Evolutionary conservation across 1,139 yeast genomes (phyloP).

Genomic region (Diutina scorzettiae): DNA sequence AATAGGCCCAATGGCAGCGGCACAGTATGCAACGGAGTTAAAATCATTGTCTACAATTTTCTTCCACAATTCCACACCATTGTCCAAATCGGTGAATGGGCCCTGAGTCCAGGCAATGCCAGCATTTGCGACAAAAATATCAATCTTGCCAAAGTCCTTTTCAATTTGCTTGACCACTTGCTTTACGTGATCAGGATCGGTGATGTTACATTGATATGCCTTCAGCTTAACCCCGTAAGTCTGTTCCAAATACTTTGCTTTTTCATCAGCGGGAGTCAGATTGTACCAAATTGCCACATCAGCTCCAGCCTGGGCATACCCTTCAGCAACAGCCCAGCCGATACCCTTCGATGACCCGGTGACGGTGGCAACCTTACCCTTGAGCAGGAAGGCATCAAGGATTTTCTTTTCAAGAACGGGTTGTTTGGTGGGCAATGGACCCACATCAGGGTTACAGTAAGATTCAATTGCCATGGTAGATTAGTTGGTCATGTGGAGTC

Average conservation of each 20-base stretch:
- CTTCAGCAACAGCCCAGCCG: constrained; percentile 76
- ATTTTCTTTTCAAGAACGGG: constrained; percentile 13
- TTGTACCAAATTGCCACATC: constrained; percentile 76
- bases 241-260: constrained; percentile 37
- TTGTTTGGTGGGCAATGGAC: constrained; percentile 10
- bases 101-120: constrained; percentile 76
- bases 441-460: constrained; percentile 10
- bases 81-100: constrained; percentile 39
- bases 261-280: constrained; percentile 16
- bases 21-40: constrained; percentile 66
- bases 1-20: constrained; percentile 58
- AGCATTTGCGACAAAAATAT: constrained; percentile 52
- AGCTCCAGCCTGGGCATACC: constrained; percentile 85
- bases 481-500: too few species aligned
- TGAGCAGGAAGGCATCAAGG: constrained; percentile 48
- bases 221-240: constrained; percentile 54
- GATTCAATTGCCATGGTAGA: constrained; percentile 10
- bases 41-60: constrained; percentile 50
- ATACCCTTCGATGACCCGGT: constrained; percentile 86
- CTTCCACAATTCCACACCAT: constrained; percentile 25
- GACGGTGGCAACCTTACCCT: constrained; percentile 79
- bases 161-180: constrained; percentile 44
- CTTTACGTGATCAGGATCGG: constrained; percentile 48
- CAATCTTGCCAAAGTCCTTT: constrained; percentile 65
- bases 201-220: constrained; percentile 65